Base-by-base conservation (phyloP, 2,329 filamentous ascomycete species). In the Pestalotiopsis sp. region DNA sequence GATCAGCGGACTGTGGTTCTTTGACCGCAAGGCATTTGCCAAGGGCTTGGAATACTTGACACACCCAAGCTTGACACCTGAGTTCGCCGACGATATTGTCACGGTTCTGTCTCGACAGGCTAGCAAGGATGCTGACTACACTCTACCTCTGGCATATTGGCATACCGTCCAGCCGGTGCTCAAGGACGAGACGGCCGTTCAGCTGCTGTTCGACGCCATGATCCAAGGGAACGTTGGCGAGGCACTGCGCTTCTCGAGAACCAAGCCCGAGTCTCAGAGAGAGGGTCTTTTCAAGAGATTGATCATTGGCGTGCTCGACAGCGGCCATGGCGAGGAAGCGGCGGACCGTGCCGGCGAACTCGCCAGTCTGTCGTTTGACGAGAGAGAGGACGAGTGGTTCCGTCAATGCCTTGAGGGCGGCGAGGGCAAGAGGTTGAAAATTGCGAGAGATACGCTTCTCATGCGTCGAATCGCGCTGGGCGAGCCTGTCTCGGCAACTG, bases 1-100 rank as follows among this genome's bases (percentile, higher is more conserved):
- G 73, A 93, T 96, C 80, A 89, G 92, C 73, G 94, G 94, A 0
- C 81, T 97, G 10, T 97, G 93, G 92, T 84, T 92, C 73, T 83
- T 97, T 77, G 94, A 97, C 75, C 86, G 88, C 57, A 82, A 89
- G 58, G 85, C 93, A 67, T 94, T 93, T 74, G 81, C 85, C 86
- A 80, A 82, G 70, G 92, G 93, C 2, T 84, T 97, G 35, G 89
- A 93, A 73, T 89, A 91, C 76, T 86, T 97, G 14, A 90, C 92
- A 3, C 91, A 96, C 73, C 93, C 94, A 0, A 93, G 91, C 1
- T 85, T 97, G 4, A 89, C 91, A 22, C 90, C 92, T 44, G 94
- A 94, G 66, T 97, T 96, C 74, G 87, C 92, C 67, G 93, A 96
- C 79, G 92, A 97, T 69, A 94, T 97, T 65, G 85, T 96, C 72